Base-by-base conservation (phyloP, 2,329 filamentous ascomycete genomes). In the Fusarium circinatum region DNA sequence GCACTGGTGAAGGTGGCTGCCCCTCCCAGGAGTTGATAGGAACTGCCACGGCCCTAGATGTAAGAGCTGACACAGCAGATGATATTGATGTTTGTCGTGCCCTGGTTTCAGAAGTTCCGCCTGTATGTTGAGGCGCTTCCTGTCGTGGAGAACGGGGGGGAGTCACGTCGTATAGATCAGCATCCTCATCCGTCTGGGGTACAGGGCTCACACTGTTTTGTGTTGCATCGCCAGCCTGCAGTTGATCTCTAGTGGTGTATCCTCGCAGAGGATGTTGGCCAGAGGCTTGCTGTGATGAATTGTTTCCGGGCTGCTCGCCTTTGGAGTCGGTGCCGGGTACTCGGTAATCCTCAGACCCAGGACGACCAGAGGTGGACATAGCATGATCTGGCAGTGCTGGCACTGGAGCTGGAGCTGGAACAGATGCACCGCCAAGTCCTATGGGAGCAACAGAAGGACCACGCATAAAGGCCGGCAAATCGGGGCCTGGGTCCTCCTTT, bases 391-490 rank as follows among this genome's bases (percentile, higher is more conserved):
- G 60, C 18, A 75, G 39, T 26, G 65, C 42, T 38, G 67, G 34
- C 34, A 74, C 39, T 20, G 60, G 34, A 44, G 71, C 75, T n/a
- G 78, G 38, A 49, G 80, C 68, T 20, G 78, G 76, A 2, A 79
- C 61, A 20, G 77, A 70, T 20, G 78, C 71, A 11, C 79, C 62
- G 10, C 77, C 72, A 15, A 79, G 75, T 22, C 70, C 75, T 26
- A 65, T 75, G 26, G 85, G 83, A 54, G 84, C 79, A 52, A 86
- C 81, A 38, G 83, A 78, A 39, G 84, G 82, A 59, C 88, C 86
- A 36, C 89, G 87, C 71, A 91, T 74, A 70, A 90, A 91, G 6
- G 83, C 86, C 4, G 89, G 89, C 62, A 89, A 71, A 74, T 89
- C 88, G 15, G 67, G 67, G 9, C 85, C 85, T 1, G 89, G 88